Percentiles rank a stretch among this genome's conserved stretches.
Evolutionary conservation across 176 grass and related monocot genomes (phyloP).

Genomic region (Rhynchospora pubera): DNA sequence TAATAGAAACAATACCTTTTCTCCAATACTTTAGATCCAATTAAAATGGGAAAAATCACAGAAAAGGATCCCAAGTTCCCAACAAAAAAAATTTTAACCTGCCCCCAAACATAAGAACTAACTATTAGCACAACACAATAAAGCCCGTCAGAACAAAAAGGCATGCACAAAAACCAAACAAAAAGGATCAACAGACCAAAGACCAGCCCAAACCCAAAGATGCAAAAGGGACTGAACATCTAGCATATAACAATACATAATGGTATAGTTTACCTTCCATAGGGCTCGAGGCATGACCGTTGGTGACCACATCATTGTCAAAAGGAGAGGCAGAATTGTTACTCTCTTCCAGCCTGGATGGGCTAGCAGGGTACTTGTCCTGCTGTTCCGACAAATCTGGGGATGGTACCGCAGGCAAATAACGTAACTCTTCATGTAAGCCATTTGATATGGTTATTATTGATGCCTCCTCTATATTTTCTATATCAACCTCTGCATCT

Average conservation of each 20-base stretch:
- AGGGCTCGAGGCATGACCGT: conserved; percentile 32
- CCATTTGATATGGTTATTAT: conserved; percentile 55
- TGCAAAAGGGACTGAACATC: neutral
- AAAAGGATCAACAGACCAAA: neutral
- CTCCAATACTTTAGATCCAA: neutral
- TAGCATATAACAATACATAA: neutral
- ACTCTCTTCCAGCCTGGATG: conserved; percentile 82
- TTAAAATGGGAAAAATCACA: neutral
- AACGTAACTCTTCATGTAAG: conserved; percentile 48
- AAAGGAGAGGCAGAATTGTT: conserved; percentile 84
- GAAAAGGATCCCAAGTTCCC: neutral
- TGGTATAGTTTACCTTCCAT: conserved; percentile 12
- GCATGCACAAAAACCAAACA: neutral
- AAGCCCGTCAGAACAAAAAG: conserved; percentile 13
- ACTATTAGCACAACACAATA: conserved; percentile 12
- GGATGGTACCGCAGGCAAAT: conserved; percentile 62
- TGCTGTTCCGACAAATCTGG: conserved; percentile 73
- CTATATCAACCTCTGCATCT: conserved; percentile 68
- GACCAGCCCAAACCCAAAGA: neutral
- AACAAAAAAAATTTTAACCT: too few species aligned
- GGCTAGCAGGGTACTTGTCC: conserved; percentile 82
- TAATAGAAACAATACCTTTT: neutral
- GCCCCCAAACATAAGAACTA: neutral
- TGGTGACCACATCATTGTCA: conserved; percentile 68
- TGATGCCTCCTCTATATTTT: conserved; percentile 53